Percentiles rank a stretch among this genome's conserved stretches.
Conservation (phyloP, 2,329 filamentous ascomycete species). For the Pseudogymnoascus verrucosus region DNA sequence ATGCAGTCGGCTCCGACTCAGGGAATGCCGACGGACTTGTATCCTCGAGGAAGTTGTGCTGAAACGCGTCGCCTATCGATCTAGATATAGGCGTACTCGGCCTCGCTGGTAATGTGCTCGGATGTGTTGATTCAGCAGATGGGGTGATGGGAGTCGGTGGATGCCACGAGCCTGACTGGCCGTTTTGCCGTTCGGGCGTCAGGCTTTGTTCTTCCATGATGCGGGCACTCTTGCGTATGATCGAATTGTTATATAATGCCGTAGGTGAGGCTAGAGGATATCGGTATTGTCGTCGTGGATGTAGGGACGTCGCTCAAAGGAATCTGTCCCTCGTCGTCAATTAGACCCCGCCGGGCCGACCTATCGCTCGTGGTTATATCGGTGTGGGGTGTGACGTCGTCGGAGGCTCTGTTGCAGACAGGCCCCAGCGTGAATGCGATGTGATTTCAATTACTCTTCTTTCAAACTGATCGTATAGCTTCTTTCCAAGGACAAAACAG, state of each 20-base stretch:
- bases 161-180: constrained; percentile 1
- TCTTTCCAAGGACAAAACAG: not conserved
- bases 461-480: not conserved
- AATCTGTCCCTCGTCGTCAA: not conserved
- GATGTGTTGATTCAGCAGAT: not conserved
- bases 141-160: constrained; percentile 3
- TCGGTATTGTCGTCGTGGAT: not conserved
- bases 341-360: not conserved
- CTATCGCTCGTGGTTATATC: not conserved
- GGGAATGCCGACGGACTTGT: not conserved
- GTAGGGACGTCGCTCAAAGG: not conserved
- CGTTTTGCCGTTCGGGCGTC: not conserved
- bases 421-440: not conserved
- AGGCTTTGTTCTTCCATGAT: constrained; percentile 3
- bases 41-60: not conserved
- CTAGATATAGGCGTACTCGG: not conserved
- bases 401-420: not conserved
- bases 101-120: constrained; percentile 4
- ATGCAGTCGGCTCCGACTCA: not conserved
- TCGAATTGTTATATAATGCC: not conserved
- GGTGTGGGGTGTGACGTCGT: not conserved
- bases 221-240: not conserved
- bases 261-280: not conserved
- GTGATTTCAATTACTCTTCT: not conserved
- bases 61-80: not conserved